phyloP scores from a whole-genome alignment of 2,329 filamentous ascomycete genomes.

The Colletotrichum spinosum region DNA sequence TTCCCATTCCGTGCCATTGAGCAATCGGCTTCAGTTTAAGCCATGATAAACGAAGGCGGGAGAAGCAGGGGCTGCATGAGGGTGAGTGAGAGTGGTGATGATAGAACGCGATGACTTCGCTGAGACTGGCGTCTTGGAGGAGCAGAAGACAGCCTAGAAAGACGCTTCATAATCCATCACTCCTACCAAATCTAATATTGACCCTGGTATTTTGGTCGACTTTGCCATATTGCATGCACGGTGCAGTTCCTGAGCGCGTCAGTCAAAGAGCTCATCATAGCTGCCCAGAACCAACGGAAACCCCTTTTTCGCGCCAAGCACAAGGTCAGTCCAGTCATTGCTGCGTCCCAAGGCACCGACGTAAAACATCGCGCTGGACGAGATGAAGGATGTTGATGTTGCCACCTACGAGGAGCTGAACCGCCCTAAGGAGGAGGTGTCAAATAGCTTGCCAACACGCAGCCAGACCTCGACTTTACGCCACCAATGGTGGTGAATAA shows the following conservation, averaged over 20 bases:
- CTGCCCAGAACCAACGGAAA: constrained; percentile 34
- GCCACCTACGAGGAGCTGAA: constrained; percentile 64
- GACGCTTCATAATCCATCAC: not conserved
- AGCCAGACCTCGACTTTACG: constrained; percentile 75
- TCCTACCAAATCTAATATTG: too few species aligned
- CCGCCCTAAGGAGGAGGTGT: constrained; percentile 74
- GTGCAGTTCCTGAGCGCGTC: constrained; percentile 18
- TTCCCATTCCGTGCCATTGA: too few species aligned
- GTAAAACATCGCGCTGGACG: constrained; percentile 46
- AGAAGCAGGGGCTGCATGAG: constrained; percentile 37
- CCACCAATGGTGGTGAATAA: constrained; percentile 79
- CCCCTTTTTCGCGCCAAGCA: constrained; percentile 81
- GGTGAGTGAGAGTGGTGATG: constrained; percentile 20
- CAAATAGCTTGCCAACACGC: constrained; percentile 74
- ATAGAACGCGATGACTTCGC: constrained; percentile 32
- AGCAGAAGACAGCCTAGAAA: not conserved
- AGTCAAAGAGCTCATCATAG: constrained; percentile 13
- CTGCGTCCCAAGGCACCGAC: constrained; percentile 68
- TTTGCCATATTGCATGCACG: not conserved
- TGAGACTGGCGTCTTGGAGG: constrained; percentile 1
- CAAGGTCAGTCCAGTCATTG: constrained; percentile 74
- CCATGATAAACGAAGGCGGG: constrained; percentile 48
- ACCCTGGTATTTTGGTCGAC: too few species aligned
- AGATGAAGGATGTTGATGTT: constrained; percentile 41
- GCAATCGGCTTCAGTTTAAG: constrained; percentile 39